These are phyloP conservation scores for Leccinum fibrillosum DNA, from an alignment of 768 basidiomycete species.

Conservation along the genomic window DNA sequence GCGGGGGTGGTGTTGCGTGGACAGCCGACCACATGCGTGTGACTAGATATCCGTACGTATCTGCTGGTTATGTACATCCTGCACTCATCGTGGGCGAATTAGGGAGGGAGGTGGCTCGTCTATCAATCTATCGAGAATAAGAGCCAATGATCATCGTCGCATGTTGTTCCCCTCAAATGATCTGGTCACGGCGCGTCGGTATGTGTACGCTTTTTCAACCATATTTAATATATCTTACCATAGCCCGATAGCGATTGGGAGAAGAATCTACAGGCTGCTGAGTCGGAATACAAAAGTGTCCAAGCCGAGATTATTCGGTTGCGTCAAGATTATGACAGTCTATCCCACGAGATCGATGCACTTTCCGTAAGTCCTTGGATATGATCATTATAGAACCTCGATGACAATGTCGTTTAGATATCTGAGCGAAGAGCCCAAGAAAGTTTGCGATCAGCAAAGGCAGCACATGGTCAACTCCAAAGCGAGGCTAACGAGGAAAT, in stretches of 20 bases:
- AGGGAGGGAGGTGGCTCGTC: constrained; percentile 72
- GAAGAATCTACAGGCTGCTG: constrained; percentile 36
- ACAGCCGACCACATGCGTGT: constrained; percentile 62
- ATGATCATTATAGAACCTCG: not conserved
- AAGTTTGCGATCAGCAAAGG: constrained; percentile 33
- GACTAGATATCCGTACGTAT: constrained; percentile 58
- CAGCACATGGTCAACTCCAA: constrained; percentile 40
- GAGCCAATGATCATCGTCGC: constrained; percentile 34
- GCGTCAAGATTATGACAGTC: constrained; percentile 27
- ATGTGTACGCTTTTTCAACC: constrained; percentile 14
- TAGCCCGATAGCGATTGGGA: constrained; percentile 43
- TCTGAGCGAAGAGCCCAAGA: constrained; percentile 23
- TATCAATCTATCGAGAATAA: constrained; percentile 33
- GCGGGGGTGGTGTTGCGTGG: constrained; percentile 58
- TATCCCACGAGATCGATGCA: constrained; percentile 29
- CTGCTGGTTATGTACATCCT: not conserved
- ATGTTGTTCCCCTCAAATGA: constrained; percentile 56
- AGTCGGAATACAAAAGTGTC: constrained; percentile 35
- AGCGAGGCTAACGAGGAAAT: constrained; percentile 67
- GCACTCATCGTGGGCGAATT: not conserved
- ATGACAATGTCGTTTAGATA: constrained; percentile 8
- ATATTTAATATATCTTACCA: not conserved
- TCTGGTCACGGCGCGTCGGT: constrained; percentile 47
- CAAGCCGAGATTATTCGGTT: constrained; percentile 26
- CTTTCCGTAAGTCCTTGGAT: constrained; percentile 32